Evolutionary conservation across 148 eudicot species (phyloP).

Genomic region (Amaranthus hypochondriacus): DNA sequence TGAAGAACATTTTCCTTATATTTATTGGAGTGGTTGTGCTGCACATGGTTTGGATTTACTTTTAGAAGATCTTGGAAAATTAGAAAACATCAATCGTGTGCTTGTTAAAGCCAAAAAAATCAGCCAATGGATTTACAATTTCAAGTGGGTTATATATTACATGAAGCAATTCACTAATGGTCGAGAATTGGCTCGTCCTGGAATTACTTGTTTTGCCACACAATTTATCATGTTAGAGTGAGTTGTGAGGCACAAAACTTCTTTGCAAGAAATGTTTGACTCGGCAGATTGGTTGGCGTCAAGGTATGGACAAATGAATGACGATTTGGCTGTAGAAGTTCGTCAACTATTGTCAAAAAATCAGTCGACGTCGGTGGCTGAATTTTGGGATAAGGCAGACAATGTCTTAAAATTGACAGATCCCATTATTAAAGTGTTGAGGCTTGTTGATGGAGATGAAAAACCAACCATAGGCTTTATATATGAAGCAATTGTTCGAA

Average conservation of each 20-base stretch:
- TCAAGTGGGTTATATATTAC: too few relatives aligned
- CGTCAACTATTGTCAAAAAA: neutral
- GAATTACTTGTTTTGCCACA: too few relatives aligned
- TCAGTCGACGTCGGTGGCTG: neutral
- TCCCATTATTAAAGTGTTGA: conserved; percentile 4
- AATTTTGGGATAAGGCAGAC: conserved; percentile 3
- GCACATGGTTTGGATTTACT: too few relatives aligned
- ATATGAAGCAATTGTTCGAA: conserved; percentile 10
- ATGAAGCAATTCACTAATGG: too few relatives aligned
- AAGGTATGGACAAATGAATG: neutral
- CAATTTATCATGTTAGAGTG: too few relatives aligned
- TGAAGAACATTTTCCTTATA: too few relatives aligned
- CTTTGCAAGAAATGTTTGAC: neutral
- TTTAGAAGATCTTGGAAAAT: too few relatives aligned
- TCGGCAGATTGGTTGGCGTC: neutral
- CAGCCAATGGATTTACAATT: too few relatives aligned
- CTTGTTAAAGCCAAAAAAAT: too few relatives aligned
- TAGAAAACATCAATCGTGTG: too few relatives aligned
- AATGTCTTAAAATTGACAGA: conserved; percentile 2
- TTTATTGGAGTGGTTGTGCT: too few relatives aligned
- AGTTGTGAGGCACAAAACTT: neutral
- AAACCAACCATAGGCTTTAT: conserved; percentile 13
- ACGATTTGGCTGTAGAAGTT: neutral
- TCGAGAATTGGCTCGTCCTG: too few relatives aligned
- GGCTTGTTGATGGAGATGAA: conserved; percentile 13